Percentiles rank a stretch among this genome's conserved stretches.
These are phyloP conservation scores for Laburnicola sp. DNA, from an alignment of 2,329 filamentous ascomycete genomes.

Conservation along the genomic window DNA sequence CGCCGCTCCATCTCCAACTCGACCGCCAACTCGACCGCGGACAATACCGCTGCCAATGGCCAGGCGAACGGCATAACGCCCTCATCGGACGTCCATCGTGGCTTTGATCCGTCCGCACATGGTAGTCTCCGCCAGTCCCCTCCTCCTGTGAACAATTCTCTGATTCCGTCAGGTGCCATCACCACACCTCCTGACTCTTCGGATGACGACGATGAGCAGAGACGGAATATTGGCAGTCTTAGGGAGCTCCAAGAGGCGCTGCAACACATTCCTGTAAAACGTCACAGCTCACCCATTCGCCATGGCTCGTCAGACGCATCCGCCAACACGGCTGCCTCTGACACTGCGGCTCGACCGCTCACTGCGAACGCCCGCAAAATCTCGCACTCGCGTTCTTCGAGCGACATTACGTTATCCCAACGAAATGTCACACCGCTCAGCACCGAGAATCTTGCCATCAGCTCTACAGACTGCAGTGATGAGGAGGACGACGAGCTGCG, in stretches of 20 bases:
- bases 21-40: constrained; percentile 47
- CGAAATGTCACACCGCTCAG: constrained; percentile 47
- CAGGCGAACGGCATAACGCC: constrained; percentile 28
- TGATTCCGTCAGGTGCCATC: constrained; percentile 80
- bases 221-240: constrained; percentile 49
- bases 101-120: constrained; percentile 46
- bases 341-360: constrained; percentile 42
- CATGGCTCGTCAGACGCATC: constrained; percentile 24
- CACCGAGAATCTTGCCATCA: constrained; percentile 47
- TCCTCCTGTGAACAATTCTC: constrained; percentile 73
- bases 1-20: constrained; percentile 63
- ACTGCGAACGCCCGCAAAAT: constrained; percentile 62
- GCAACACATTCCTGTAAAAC: constrained; percentile 71
- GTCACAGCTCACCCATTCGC: constrained; percentile 60
- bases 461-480: constrained; percentile 56
- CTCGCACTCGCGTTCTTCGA: constrained; percentile 62
- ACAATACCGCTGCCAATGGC: constrained; percentile 38
- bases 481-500: constrained; percentile 60
- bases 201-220: constrained; percentile 82
- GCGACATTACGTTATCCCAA: constrained; percentile 58
- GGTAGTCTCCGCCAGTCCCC: constrained; percentile 79
- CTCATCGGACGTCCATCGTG: constrained; percentile 23
- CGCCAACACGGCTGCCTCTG: constrained; percentile 22
- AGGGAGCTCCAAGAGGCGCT: constrained; percentile 80
- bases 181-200: constrained; percentile 92